Conservation (phyloP, 2,329 filamentous ascomycete genomes). For the Fusarium sp. region DNA sequence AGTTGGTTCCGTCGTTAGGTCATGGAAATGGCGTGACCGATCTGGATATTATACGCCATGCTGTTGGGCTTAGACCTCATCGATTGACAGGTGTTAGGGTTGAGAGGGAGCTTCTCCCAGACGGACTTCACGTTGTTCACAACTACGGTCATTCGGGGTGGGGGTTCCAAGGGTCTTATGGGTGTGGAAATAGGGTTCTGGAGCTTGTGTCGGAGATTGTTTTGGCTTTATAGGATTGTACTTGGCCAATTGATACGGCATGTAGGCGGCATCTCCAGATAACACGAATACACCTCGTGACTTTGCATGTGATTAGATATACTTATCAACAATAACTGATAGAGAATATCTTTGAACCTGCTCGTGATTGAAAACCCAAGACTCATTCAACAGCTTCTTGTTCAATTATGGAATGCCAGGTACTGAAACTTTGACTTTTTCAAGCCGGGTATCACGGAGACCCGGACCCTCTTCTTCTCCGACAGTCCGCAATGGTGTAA, state of each 20-base stretch:
- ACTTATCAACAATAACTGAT: too few species aligned
- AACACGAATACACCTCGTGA: too few species aligned
- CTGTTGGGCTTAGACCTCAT: background rate
- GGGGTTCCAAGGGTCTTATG: background rate
- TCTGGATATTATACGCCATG: background rate
- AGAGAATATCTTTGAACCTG: too few species aligned
- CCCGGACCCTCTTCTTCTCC: conserved; percentile 17
- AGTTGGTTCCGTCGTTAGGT: background rate
- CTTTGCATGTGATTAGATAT: too few species aligned
- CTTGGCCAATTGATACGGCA: background rate
- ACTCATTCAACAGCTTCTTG: too few species aligned
- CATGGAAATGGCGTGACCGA: background rate
- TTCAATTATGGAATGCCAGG: background rate
- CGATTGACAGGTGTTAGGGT: background rate
- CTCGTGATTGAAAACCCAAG: too few species aligned
- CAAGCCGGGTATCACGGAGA: background rate
- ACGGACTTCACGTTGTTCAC: background rate
- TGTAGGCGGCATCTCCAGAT: too few species aligned
- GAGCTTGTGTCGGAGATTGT: background rate
- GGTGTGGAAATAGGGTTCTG: background rate
- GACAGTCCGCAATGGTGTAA: background rate
- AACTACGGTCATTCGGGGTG: background rate
- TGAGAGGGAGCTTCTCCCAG: background rate
- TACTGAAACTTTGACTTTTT: background rate
- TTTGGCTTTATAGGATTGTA: background rate